These are phyloP conservation scores for Aureobasidium sp. DNA, from an alignment of 2,329 filamentous ascomycete genomes.

Conservation along the genomic window DNA sequence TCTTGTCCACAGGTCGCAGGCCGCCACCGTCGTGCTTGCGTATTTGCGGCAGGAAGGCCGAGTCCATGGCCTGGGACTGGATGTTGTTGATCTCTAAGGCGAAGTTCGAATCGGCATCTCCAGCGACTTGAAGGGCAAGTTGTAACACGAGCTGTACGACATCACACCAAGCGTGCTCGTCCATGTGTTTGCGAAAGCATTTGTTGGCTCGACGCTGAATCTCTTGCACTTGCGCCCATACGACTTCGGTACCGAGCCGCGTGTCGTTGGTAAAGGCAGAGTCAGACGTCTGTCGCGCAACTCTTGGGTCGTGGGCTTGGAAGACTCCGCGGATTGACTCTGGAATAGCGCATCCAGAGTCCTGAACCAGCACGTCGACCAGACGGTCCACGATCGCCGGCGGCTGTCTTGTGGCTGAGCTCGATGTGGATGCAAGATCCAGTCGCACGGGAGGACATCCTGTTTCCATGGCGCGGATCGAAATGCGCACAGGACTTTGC, in stretches of 20 bases:
- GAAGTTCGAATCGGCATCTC: not conserved
- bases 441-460: not conserved
- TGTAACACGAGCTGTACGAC: not conserved
- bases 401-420: not conserved
- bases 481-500: not conserved
- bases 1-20: not conserved
- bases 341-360: not conserved
- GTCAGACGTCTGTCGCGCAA: not conserved
- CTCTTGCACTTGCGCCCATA: not conserved
- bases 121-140: not conserved
- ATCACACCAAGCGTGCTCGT: not conserved
- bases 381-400: not conserved
- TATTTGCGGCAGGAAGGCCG: constrained; percentile 4
- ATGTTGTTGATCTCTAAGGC: not conserved
- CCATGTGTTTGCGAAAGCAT: not conserved
- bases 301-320: not conserved
- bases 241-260: not conserved
- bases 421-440: not conserved
- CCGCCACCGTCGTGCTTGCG: not conserved
- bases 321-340: not conserved
- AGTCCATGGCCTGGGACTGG: not conserved
- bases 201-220: not conserved
- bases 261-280: not conserved
- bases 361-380: not conserved
- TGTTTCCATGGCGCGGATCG: not conserved